Evolutionary conservation across 1,139 yeast species (phyloP).

Genomic region (Candida sp.): DNA sequence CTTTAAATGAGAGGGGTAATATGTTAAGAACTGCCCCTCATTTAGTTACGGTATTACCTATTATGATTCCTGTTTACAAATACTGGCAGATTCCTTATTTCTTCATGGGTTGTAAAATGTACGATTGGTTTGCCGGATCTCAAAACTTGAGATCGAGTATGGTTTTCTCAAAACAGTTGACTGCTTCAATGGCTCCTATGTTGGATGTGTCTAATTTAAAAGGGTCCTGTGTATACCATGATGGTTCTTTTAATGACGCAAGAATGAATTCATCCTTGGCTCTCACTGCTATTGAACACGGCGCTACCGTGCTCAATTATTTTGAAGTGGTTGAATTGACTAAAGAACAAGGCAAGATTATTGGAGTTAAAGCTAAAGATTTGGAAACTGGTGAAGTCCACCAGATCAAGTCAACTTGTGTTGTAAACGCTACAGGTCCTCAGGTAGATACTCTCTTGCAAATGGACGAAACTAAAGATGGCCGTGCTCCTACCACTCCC

Average conservation of each 20-base stretch:
- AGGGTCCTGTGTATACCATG: constrained; percentile 92
- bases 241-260: constrained; percentile 92
- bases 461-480: constrained; percentile 75
- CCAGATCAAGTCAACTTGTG: constrained; percentile 63
- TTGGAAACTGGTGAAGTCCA: constrained; percentile 66
- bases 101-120: constrained; percentile 88
- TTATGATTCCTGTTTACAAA: constrained; percentile 91
- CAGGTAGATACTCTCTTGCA: constrained; percentile 81
- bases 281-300: constrained; percentile 77
- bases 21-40: constrained; percentile 94
- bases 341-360: constrained; percentile 57
- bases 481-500: constrained; percentile 52
- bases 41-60: constrained; percentile 81
- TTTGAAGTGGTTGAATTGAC: constrained; percentile 73
- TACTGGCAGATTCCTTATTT: constrained; percentile 98
- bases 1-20: constrained; percentile 87
- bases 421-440: constrained; percentile 95
- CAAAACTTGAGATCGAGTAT: constrained; percentile 83
- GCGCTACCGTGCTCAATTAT: constrained; percentile 90
- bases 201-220: constrained; percentile 75
- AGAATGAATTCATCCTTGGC: constrained; percentile 89
- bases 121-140: constrained; percentile 89
- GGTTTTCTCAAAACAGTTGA: constrained; percentile 63
- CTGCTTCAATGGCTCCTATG: constrained; percentile 84
- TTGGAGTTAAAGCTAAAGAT: constrained; percentile 77